phyloP scores from a whole-genome alignment of 2,329 filamentous ascomycete genomes.

The Paecilomyces sp. region DNA sequence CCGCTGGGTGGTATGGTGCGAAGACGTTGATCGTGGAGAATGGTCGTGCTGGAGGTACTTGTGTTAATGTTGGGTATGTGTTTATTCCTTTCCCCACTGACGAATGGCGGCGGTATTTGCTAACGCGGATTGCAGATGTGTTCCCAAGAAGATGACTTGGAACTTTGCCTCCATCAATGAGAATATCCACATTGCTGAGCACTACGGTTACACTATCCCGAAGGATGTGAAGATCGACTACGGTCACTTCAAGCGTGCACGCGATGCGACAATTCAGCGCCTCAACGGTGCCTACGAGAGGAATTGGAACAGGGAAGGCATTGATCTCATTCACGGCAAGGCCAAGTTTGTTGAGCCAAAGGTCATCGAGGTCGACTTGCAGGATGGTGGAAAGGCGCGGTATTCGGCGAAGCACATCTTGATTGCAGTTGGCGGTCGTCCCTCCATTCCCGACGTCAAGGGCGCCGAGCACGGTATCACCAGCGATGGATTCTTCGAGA shows the following conservation, averaged over 20 bases:
- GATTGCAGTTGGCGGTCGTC: constrained; percentile 43
- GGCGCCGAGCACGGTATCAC: constrained; percentile 45
- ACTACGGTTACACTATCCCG: constrained; percentile 44
- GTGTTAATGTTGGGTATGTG: constrained; percentile 48
- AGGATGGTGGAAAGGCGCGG: constrained; percentile 33
- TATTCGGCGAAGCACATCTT: constrained; percentile 42
- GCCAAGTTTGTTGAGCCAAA: constrained; percentile 40
- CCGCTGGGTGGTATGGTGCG: constrained; percentile 45
- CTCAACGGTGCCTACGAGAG: constrained; percentile 44
- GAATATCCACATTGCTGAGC: constrained; percentile 35
- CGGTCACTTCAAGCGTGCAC: constrained; percentile 40
- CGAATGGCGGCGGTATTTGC: not conserved
- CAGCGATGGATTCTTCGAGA: constrained; percentile 45
- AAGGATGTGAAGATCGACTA: constrained; percentile 38
- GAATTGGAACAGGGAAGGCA: constrained; percentile 44
- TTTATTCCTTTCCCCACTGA: not conserved
- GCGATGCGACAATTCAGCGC: constrained; percentile 38
- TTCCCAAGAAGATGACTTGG: constrained; percentile 49
- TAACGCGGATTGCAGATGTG: constrained; percentile 30
- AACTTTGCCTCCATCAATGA: constrained; percentile 45
- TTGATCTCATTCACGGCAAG: constrained; percentile 43
- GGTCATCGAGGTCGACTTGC: constrained; percentile 36
- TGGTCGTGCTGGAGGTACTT: constrained; percentile 41
- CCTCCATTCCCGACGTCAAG: constrained; percentile 35
- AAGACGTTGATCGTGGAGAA: constrained; percentile 47